Evolutionary conservation across 108 stramenopile genomes (phyloP).

Genomic region (Skeletonema costatum): DNA sequence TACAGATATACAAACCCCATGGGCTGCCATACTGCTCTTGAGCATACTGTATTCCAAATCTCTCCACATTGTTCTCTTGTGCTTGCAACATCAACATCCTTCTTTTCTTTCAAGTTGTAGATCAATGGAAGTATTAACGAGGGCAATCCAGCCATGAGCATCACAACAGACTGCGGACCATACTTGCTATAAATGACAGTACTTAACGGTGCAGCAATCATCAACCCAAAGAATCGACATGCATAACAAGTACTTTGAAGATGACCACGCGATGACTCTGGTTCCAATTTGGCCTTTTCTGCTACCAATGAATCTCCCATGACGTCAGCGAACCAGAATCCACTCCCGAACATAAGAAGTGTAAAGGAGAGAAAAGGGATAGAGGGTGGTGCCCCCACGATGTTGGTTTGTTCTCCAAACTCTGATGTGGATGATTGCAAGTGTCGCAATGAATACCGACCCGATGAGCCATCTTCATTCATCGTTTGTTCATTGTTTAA

Average conservation of each 20-base stretch:
- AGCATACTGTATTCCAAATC: conserved; percentile 87
- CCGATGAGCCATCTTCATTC: conserved; percentile 31
- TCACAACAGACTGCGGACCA: conserved; percentile 63
- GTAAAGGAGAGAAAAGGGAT: conserved; percentile 61
- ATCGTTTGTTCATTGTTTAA: conserved; percentile 24
- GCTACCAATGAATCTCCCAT: conserved; percentile 88
- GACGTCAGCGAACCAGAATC: conserved; percentile 89
- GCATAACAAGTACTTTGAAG: conserved; percentile 84
- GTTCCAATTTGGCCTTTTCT: conserved; percentile 88
- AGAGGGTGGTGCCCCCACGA: conserved; percentile 51
- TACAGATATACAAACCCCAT: conserved; percentile 89
- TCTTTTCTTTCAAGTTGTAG: conserved; percentile 63
- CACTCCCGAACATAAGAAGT: conserved; percentile 66
- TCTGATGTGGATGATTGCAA: conserved; percentile 11
- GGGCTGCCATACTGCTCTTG: conserved; percentile 86
- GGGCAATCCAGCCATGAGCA: conserved; percentile 66
- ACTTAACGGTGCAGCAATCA: conserved; percentile 76
- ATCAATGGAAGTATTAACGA: conserved; percentile 67
- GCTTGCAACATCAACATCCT: conserved; percentile 48
- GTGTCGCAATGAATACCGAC: conserved; percentile 3
- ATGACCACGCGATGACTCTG: conserved; percentile 63
- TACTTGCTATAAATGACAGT: conserved; percentile 61
- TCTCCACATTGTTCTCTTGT: conserved; percentile 76
- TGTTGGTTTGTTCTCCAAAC: no score
- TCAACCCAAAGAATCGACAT: conserved; percentile 82